Base-by-base conservation (phyloP, 2,329 filamentous ascomycete species). In the Sclerotinia trifoliorum region DNA sequence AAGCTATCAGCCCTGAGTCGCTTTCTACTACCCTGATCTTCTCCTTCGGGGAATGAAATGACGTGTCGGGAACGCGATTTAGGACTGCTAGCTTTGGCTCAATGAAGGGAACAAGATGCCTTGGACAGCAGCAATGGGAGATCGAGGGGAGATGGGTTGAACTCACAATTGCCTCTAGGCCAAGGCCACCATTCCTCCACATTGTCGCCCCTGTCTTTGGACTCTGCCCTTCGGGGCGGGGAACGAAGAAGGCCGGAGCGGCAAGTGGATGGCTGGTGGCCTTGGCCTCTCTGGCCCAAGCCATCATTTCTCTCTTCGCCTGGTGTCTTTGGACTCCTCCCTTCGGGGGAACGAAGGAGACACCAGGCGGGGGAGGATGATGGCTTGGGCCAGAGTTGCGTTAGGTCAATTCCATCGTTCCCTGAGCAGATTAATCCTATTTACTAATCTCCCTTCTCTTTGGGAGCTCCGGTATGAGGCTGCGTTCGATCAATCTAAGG, bases 301-400 rank as follows among this genome's bases (percentile, higher is more conserved):
- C 17, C 51, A 54, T 26, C 29, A 54, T 54, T 5, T 8, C 26
- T 32, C 7, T 32, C 29, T 35, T n/a, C 32, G 21, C 19, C 21
- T n/a, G 52, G 15, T 56, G 54, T 35, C 19, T 46, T 60, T 21
- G 15, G 39, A 44, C 39, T 11, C 11, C 5, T 17, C 4, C 17
- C 17, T 42, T 17, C n/a, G 54, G 55, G 35, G 32, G 57, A 15
- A 48, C 46, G 26, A 60, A 8, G 29, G n/a, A 46, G 17, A 44
- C n/a, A 29, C 7, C 24, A 48, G 19, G 2, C 10, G 7, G 24
- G n/a, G 39, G 13, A 26, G 17, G 57, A 19, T 57, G 13, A 21
- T 57, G 54, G 54, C 21, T 55, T 55, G 39, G 39, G 39, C 42
- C 57, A 60, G 24, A 60, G 42, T 60, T 60, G 57, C 42, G 42